A percentile compares a stretch with the other conserved stretches of the same genome.
Evolutionary conservation across 164 flowering plant species (phyloP).

Genomic region (Stephania japonica): DNA sequence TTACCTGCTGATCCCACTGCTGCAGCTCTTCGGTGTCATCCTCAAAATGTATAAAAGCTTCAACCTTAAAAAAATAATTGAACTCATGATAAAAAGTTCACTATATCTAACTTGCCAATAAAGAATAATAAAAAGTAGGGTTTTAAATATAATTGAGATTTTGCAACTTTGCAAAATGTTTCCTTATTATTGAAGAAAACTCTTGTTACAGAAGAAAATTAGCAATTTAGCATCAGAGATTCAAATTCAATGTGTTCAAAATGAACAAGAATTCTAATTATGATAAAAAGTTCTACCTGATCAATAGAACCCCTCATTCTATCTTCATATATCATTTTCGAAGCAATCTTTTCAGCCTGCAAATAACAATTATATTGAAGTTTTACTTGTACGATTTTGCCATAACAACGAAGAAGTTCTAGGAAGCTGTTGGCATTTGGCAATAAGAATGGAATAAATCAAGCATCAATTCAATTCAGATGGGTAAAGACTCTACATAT

Average conservation of each 20-base stretch:
- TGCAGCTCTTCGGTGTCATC: constrained; percentile 96
- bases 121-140: neutral
- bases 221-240: neutral
- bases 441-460: neutral
- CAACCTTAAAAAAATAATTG: constrained; percentile 46
- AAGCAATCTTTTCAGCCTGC: constrained; percentile 99
- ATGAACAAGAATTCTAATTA: neutral
- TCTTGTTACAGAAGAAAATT: neutral
- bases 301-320: constrained; percentile 99
- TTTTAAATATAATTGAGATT: too few species aligned
- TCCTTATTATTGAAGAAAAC: neutral
- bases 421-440: neutral
- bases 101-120: neutral
- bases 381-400: neutral
- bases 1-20: constrained; percentile 98
- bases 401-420: neutral
- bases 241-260: neutral
- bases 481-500: neutral
- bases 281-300: constrained; percentile 49
- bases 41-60: constrained; percentile 96
- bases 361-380: constrained; percentile 7
- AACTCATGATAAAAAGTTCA: neutral
- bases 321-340: constrained; percentile 91
- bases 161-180: neutral
- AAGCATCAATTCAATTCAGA: neutral